These are phyloP conservation scores for Trichoderma sp. DNA, from an alignment of 2,329 filamentous ascomycete genomes.

Conservation along the genomic window DNA sequence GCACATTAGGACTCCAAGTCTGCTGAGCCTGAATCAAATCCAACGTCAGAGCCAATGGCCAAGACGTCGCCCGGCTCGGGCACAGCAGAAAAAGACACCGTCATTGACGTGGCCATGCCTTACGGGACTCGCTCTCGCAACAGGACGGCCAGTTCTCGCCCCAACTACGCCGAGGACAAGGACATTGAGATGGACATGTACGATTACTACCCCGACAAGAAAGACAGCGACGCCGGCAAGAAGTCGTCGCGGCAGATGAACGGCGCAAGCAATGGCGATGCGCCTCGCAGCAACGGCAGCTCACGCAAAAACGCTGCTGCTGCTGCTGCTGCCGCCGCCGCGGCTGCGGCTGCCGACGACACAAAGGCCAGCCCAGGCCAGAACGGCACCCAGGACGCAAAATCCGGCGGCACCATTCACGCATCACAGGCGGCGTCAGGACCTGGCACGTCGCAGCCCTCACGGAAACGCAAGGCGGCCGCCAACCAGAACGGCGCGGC, in stretches of 20 bases:
- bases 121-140: slow-evolving; percentile 96
- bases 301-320: slow-evolving; percentile 39
- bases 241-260: slow-evolving; percentile 52
- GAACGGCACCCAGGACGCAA: slow-evolving; percentile 39
- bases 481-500: slow-evolving; percentile 22
- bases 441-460: slow-evolving; percentile 45
- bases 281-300: slow-evolving; percentile 33
- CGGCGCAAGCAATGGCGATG: slow-evolving; percentile 38
- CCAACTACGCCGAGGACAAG: slow-evolving; percentile 93
- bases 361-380: slow-evolving; percentile 34
- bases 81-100: slow-evolving; percentile 47
- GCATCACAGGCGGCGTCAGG: slow-evolving; percentile 47
- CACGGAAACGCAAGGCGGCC: slow-evolving; percentile 84
- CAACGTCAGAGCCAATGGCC: slow-evolving; percentile 39
- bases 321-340: slow-evolving; percentile 22
- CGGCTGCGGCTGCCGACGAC: slow-evolving; percentile 34
- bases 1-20: slow-evolving; percentile 35
- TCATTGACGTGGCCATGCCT: slow-evolving; percentile 56
- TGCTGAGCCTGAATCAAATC: slow-evolving; percentile 34
- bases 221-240: slow-evolving; percentile 52
- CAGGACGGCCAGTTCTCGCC: slow-evolving; percentile 71
- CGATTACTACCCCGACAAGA: slow-evolving; percentile 59
- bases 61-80: slow-evolving; percentile 48
- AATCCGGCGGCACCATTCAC: slow-evolving; percentile 26
- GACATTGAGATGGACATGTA: slow-evolving; percentile 84